Percentiles rank a stretch among this genome's conserved stretches.
Evolutionary conservation across 768 basidiomycete genomes (phyloP).

Genomic region (Tylopilus vinaceipallidus): DNA sequence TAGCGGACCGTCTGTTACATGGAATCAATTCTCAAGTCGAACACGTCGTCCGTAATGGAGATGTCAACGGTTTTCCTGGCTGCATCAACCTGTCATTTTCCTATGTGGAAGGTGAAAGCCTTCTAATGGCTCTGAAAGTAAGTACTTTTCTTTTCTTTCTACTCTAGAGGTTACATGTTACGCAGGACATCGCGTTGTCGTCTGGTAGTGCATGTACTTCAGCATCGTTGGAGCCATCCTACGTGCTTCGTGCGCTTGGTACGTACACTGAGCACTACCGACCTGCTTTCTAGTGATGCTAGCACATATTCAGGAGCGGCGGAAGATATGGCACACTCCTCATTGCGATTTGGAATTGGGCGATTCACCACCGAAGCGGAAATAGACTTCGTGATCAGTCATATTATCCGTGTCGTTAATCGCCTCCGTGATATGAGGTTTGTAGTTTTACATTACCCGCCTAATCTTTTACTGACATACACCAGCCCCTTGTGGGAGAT

Average conservation of each 20-base stretch:
- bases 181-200: constrained; percentile 91
- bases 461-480: constrained; percentile 9
- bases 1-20: constrained; percentile 79
- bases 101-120: constrained; percentile 95
- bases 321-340: constrained; percentile 99
- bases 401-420: constrained; percentile 85
- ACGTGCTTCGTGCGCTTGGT: constrained; percentile 95
- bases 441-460: constrained; percentile 17
- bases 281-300: not conserved
- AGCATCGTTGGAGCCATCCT: constrained; percentile 96
- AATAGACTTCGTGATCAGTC: constrained; percentile 88
- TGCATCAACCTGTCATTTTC: constrained; percentile 95
- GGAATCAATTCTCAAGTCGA: constrained; percentile 84
- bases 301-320: constrained; percentile 62
- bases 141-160: constrained; percentile 13
- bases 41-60: constrained; percentile 93
- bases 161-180: not conserved
- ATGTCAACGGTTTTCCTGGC: constrained; percentile 87
- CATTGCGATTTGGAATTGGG: constrained; percentile 94
- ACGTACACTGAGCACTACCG: constrained; percentile 15
- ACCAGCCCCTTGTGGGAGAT: constrained; percentile 96
- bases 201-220: constrained; percentile 99
- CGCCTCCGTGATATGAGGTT: constrained; percentile 92
- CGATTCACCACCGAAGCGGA: constrained; percentile 98
- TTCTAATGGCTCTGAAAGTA: constrained; percentile 97